Conservation (phyloP, 2,329 filamentous ascomycete genomes). For the Furcasterigmium sp. region DNA sequence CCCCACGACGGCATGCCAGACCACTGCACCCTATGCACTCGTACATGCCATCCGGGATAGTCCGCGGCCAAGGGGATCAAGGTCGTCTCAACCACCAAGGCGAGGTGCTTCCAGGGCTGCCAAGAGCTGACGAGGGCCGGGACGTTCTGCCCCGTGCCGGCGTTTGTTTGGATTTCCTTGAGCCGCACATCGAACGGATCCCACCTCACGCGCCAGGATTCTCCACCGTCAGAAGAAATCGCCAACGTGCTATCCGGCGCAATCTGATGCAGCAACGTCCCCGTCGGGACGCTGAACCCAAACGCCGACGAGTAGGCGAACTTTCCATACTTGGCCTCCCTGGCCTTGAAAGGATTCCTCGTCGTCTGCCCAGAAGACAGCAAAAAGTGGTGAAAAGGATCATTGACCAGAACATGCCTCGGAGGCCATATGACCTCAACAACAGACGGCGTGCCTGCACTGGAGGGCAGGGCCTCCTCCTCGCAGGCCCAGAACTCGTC, state of each 20-base stretch:
- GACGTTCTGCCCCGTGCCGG: not conserved
- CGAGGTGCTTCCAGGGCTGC: conserved; percentile 9
- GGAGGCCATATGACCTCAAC: conserved; percentile 16
- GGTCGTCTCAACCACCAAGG: conserved; percentile 8
- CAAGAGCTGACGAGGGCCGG: conserved; percentile 8
- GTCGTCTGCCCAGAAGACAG: conserved; percentile 29
- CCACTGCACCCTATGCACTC: conserved; percentile 8
- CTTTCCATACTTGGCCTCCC: conserved; percentile 31
- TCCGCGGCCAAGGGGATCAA: conserved; percentile 3
- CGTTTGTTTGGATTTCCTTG: not conserved
- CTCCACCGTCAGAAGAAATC: conserved; percentile 11
- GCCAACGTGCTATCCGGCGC: conserved; percentile 12
- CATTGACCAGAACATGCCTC: conserved; percentile 33
- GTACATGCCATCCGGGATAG: conserved; percentile 9
- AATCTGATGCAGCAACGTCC: conserved; percentile 18
- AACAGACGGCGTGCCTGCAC: not conserved
- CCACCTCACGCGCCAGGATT: conserved; percentile 8
- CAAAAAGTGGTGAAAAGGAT: conserved; percentile 27
- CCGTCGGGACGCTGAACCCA: conserved; percentile 25
- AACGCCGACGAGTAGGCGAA: conserved; percentile 34
- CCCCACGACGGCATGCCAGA: conserved; percentile 2
- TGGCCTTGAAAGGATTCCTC: conserved; percentile 22
- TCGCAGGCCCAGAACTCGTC: conserved; percentile 34
- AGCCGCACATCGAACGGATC: conserved; percentile 7
- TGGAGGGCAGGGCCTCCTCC: conserved; percentile 26